A percentile compares a stretch with the other conserved stretches of the same genome.
These are phyloP conservation scores for Heterobasidion parviporum DNA, from an alignment of 1,284 basidiomycete genomes.

Conservation along the genomic window DNA sequence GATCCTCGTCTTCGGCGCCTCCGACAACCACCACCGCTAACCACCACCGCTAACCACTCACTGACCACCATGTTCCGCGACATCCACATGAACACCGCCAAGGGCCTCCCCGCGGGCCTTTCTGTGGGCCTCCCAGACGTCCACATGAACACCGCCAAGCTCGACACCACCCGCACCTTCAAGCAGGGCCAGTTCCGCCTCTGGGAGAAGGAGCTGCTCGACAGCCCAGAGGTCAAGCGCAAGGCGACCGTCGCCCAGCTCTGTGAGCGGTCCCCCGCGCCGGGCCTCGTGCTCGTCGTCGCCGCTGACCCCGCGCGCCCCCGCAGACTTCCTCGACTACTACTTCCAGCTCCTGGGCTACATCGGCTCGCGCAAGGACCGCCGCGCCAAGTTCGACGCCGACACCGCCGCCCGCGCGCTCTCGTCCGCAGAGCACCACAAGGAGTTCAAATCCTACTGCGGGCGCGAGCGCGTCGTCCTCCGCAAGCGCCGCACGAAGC, in stretches of 20 bases:
- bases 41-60: too few relatives aligned
- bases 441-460: constrained; percentile 86
- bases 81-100: constrained; percentile 68
- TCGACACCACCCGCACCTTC: constrained; percentile 24
- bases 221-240: constrained; percentile 79
- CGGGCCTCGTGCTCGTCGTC: neutral
- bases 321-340: constrained; percentile 84
- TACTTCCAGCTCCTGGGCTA: constrained; percentile 92
- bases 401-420: constrained; percentile 70
- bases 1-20: neutral
- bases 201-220: constrained; percentile 82
- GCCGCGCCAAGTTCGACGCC: constrained; percentile 74
- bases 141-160: constrained; percentile 59
- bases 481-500: constrained; percentile 80
- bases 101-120: constrained; percentile 35
- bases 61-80: constrained; percentile 25
- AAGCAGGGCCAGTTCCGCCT: constrained; percentile 50
- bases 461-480: constrained; percentile 87
- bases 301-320: constrained; percentile 6
- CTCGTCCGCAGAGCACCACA: constrained; percentile 53
- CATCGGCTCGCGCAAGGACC: constrained; percentile 75
- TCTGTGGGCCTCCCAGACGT: constrained; percentile 43
- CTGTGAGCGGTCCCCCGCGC: constrained; percentile 48
- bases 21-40: too few relatives aligned
- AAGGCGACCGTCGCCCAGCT: constrained; percentile 95